These are phyloP conservation scores for Pseudogymnoascus sp. DNA, from an alignment of 2,329 filamentous ascomycete species.

Conservation along the genomic window DNA sequence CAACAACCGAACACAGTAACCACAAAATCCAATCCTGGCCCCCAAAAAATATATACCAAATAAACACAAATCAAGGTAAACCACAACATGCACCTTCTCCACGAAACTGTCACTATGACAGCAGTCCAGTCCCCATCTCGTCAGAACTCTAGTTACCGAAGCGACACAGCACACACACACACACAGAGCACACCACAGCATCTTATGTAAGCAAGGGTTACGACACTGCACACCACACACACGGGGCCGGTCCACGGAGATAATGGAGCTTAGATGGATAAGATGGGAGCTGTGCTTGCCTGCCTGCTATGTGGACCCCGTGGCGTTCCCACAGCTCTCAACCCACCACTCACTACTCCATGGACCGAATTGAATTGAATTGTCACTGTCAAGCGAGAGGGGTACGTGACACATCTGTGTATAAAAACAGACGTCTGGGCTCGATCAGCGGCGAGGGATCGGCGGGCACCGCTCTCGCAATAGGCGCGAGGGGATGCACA, in stretches of 20 bases:
- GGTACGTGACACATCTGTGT: background rate
- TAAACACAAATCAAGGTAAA: background rate
- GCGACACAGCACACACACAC: background rate
- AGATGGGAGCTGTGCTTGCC: too few relatives aligned
- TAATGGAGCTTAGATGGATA: too few relatives aligned
- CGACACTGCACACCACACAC: background rate
- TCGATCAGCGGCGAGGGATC: background rate
- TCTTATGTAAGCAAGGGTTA: constrained; percentile 5
- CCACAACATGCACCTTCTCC: background rate
- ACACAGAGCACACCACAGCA: background rate
- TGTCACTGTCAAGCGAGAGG: background rate
- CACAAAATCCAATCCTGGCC: background rate
- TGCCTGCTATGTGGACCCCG: background rate
- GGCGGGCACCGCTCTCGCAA: background rate
- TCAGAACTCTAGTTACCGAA: constrained; percentile 7
- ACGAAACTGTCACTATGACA: constrained; percentile 4
- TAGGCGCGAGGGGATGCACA: background rate
- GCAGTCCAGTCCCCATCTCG: background rate
- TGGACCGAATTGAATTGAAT: background rate
- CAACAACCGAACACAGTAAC: background rate
- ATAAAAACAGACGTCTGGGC: background rate
- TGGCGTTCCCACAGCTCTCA: background rate
- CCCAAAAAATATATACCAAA: background rate
- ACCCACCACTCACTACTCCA: background rate
- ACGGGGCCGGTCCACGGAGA: too few relatives aligned